Base-by-base conservation (phyloP, 2,329 filamentous ascomycete species). In the Magnaporthales sp. region DNA sequence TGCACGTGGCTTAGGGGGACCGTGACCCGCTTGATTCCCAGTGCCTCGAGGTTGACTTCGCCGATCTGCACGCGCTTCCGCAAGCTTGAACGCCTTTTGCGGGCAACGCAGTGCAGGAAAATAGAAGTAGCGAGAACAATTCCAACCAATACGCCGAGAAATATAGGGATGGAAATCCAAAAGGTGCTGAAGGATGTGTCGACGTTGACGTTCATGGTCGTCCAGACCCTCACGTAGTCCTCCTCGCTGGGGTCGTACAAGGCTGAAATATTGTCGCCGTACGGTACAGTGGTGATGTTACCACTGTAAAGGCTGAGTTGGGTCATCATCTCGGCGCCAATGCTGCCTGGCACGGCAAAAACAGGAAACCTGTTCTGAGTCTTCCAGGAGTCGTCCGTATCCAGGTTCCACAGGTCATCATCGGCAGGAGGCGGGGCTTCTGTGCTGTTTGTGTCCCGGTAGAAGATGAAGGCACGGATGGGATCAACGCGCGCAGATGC, bases 11-110 rank as follows among this genome's bases (percentile, higher is more conserved):
- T 79, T 62, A 84, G 80, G 1, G 94, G 92, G 0, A 97, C 91
- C 2, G 86, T 91, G 27, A 97, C 78, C 15, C 90, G 86, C 73
- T 92, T 94, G 71, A 97, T 91, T 1, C 93, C 93, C 70, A 97
- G 83, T 2, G 87, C 88, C 76, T 97, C 93, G 3, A 97, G 81
- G 73, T 97, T 91, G 24, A 96, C 88, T 71, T 97, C 91, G 65
- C 94, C 93, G 8, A 82, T 83, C 67, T 86, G 83, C 19, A 97
- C 89, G 13, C 93, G 87, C 63, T 86, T 84, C 64, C 87, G 86
- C 11, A 98, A 80, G 1, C 82, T 82, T 27, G 83, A 82, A 9
- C 93, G 87, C 31, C 92, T 87, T 63, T 86, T 84, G 46, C 87
- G 85, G 74, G 96, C 92, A 31, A 95, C 80, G 26, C 89, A 80